Base-by-base conservation (phyloP, 2,329 filamentous ascomycete genomes). In the Tricladium varicosporioides region DNA sequence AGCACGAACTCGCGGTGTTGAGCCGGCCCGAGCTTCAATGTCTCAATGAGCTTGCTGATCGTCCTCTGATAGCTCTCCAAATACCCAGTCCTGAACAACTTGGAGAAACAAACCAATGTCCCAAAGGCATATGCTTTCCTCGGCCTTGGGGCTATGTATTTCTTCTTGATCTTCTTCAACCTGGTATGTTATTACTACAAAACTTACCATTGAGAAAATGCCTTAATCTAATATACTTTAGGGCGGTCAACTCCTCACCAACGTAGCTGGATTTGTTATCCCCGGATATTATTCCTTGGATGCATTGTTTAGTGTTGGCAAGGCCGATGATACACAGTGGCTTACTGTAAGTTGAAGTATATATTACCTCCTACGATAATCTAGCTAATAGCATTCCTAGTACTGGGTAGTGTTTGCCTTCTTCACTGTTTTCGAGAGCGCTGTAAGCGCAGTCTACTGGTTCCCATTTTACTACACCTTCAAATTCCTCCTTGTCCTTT, bases 391-490 rank as follows among this genome's bases (percentile, higher is more conserved):
- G 36, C 1, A 19, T 45, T 14, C 43, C 14, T 66, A 90, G 87
- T 95, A 95, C 80, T 95, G 90, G 90, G 89, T 95, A 59, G 88
- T 91, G 61, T 94, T 90, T 71, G 79, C 89, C 54, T 87, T 90
- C 76, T 85, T 94, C 76, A 92, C 88, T 77, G 88, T 94, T 50
- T 72, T 91, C 67, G 91, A 95, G 82, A 92, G 88, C 75, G 82
- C 89, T 60, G 77, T 95, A 70, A 92, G 83, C 76, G 88, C 91
- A 63, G 89, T 93, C 63, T 94, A 94, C 83, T 95, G 90, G 90
- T 91, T 95, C 81, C 89, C 94, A 72, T 99, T 99, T 81, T 99
- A 99, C 88, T 99, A 91, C 79, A 93, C 92, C 73, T 97, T 99
- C 89, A 99, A 99, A 85, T 97, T 99, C 73, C 80, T 95, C 72